Percentiles rank a stretch among this genome's conserved stretches.
These are phyloP conservation scores for Hypoxylon sp. DNA, from an alignment of 2,329 filamentous ascomycete species.

Conservation along the genomic window DNA sequence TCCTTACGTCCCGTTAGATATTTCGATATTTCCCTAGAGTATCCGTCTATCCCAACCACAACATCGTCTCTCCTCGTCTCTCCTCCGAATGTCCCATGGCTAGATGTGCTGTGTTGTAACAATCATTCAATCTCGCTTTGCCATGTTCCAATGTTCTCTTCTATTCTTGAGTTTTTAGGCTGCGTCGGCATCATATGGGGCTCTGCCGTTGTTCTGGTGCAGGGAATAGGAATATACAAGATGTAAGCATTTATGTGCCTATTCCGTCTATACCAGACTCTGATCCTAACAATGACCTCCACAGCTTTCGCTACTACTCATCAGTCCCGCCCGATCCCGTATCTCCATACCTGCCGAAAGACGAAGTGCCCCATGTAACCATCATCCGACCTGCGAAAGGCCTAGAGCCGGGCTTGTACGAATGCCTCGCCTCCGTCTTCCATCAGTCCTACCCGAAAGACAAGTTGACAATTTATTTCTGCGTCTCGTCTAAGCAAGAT, in stretches of 20 bases:
- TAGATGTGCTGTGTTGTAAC: slow-evolving; percentile 12
- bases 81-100: slow-evolving; percentile 7
- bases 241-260: slow-evolving; percentile 61
- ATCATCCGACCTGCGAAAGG: slow-evolving; percentile 95
- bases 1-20: slow-evolving; percentile 19
- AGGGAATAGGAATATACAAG: slow-evolving; percentile 69
- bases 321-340: slow-evolving; percentile 63
- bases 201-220: slow-evolving; percentile 66
- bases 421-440: slow-evolving; percentile 90
- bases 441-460: slow-evolving; percentile 83
- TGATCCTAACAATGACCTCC: slow-evolving; percentile 8
- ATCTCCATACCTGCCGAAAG: slow-evolving; percentile 64
- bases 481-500: slow-evolving; percentile 81
- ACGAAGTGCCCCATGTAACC: slow-evolving; percentile 83
- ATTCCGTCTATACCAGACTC: neutral
- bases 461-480: slow-evolving; percentile 85
- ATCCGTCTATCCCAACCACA: neutral
- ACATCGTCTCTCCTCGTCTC: slow-evolving; percentile 1
- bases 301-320: slow-evolving; percentile 69
- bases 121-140: slow-evolving; percentile 11
- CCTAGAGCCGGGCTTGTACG: slow-evolving; percentile 89
- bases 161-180: slow-evolving; percentile 57
- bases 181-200: slow-evolving; percentile 68
- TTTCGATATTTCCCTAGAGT: slow-evolving; percentile 1
- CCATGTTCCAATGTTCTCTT: slow-evolving; percentile 49